These are phyloP conservation scores for Xerocomus potaroensis DNA, from an alignment of 768 basidiomycete genomes.

Conservation along the genomic window DNA sequence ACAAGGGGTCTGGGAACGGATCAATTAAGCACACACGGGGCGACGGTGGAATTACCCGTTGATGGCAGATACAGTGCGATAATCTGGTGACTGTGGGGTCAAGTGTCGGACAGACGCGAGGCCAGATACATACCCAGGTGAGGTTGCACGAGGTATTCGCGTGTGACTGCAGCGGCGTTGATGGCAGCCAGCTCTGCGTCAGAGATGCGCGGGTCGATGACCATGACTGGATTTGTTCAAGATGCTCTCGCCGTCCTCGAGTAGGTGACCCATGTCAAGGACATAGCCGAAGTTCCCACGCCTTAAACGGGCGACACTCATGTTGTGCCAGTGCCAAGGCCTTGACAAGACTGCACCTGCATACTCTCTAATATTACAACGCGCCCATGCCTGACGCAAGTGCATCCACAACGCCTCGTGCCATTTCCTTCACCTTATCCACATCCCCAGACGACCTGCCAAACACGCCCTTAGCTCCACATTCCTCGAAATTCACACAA, in stretches of 20 bases:
- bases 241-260: slow-evolving; percentile 6
- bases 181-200: slow-evolving; percentile 73
- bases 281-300: slow-evolving; percentile 22
- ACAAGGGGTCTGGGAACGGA: slow-evolving; percentile 74
- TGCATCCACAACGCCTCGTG: slow-evolving; percentile 38
- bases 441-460: slow-evolving; percentile 48
- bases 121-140: slow-evolving; percentile 61
- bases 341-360: too few species aligned
- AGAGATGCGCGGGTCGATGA: slow-evolving; percentile 54
- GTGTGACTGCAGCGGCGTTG: slow-evolving; percentile 86
- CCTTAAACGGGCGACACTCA: slow-evolving; percentile 5
- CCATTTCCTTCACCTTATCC: slow-evolving; percentile 36
- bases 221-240: slow-evolving; percentile 28
- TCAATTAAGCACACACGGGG: slow-evolving; percentile 8
- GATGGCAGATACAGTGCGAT: slow-evolving; percentile 97
- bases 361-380: slow-evolving; percentile 13
- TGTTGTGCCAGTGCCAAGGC: neutral
- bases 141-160: slow-evolving; percentile 83
- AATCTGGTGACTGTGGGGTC: slow-evolving; percentile 51
- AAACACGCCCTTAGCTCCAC: slow-evolving; percentile 28
- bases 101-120: slow-evolving; percentile 2
- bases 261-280: neutral
- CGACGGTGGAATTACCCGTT: slow-evolving; percentile 65
- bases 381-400: slow-evolving; percentile 32
- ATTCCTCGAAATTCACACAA: slow-evolving; percentile 4